A percentile compares a stretch with the other conserved stretches of the same genome.
These are phyloP conservation scores for Aspergillus candidus DNA, from an alignment of 2,329 filamentous ascomycete species.

Conservation along the genomic window DNA sequence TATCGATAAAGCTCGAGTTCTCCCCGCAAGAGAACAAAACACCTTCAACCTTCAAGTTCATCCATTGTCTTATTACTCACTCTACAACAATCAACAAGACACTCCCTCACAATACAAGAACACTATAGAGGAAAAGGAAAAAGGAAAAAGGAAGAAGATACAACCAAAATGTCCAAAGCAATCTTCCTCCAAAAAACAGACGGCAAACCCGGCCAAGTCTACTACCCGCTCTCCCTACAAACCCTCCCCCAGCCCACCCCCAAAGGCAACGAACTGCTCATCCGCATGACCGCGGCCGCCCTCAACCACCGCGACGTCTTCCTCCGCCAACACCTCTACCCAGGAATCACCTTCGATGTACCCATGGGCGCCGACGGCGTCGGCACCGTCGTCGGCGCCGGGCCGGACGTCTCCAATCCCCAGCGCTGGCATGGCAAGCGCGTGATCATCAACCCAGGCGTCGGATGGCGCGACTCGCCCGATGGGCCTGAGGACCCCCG, in stretches of 20 bases:
- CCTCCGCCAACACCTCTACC: conserved; percentile 87
- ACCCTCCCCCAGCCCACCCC: conserved; percentile 58
- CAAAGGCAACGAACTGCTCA: conserved; percentile 61
- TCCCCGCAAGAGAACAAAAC: conserved; percentile 7
- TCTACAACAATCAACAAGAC: too few relatives aligned
- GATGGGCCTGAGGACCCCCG: conserved; percentile 63
- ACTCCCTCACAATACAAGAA: too few relatives aligned
- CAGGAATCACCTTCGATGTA: conserved; percentile 69
- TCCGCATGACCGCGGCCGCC: conserved; percentile 71
- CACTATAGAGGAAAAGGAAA: too few relatives aligned
- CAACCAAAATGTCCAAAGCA: conserved; percentile 39
- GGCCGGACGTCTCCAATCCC: conserved; percentile 48
- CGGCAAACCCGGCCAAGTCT: conserved; percentile 63
- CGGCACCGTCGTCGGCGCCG: conserved; percentile 63
- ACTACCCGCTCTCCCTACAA: conserved; percentile 51
- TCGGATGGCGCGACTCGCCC: conserved; percentile 66
- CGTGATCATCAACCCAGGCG: conserved; percentile 72
- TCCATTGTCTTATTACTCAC: too few relatives aligned
- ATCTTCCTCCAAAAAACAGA: conserved; percentile 50
- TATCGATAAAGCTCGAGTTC: conserved; percentile 10
- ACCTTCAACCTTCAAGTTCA: neutral
- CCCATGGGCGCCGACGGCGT: conserved; percentile 79
- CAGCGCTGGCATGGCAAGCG: conserved; percentile 55
- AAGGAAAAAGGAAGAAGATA: too few relatives aligned
- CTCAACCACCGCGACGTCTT: conserved; percentile 96